Base-by-base conservation (phyloP, 2,329 filamentous ascomycete genomes). In the Aspergillus sojae region DNA sequence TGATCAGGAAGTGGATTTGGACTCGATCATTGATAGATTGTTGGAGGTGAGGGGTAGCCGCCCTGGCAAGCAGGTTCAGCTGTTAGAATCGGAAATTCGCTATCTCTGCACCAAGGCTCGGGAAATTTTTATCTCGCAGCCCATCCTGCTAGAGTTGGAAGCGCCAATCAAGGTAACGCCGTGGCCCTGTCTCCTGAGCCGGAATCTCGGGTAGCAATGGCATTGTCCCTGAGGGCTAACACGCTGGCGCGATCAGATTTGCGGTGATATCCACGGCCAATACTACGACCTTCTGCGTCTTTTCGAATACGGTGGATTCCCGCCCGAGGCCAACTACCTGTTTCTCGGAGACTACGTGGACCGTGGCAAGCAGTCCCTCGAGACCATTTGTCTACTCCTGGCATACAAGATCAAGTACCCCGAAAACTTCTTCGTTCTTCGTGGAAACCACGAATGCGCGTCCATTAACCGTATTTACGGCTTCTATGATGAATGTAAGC, bases 391-490 rank as follows among this genome's bases (percentile, higher is more conserved):
- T 84, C 86, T 99, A 68, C 87, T 99, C 62, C 88, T 99, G 58
- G 93, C 93, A 67, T 99, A 98, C 88, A 99, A 99, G 88, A 96
- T 99, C 88, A 98, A 98, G 85, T 98, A 97, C 79, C 95, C 95
- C 56, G 95, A 99, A 83, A 99, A 99, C 85, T 98, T 99, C 84
- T 99, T 99, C 85, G 91, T 99, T 71, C 88, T 99, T 64, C 93
- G 95, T 71, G 95, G 95, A 68, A 99, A 99, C 85, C 95, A 99
- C 85, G 95, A 99, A 82, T 98, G 95, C 83, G 95, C 95, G 64
- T 96, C 92, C 59, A 96, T 99, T 85, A 99, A 96, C 85, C 93
- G 95, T 77, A 96, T 98, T 81, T 99, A 99, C 80, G 95, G 95
- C 65, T 99, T 99, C 85, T 99, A 99, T 85, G 95, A 99, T 77